Evolutionary conservation across 192 early-diverging fungal genomes (phyloP).

Genomic region (Coemansia guatemalensis): DNA sequence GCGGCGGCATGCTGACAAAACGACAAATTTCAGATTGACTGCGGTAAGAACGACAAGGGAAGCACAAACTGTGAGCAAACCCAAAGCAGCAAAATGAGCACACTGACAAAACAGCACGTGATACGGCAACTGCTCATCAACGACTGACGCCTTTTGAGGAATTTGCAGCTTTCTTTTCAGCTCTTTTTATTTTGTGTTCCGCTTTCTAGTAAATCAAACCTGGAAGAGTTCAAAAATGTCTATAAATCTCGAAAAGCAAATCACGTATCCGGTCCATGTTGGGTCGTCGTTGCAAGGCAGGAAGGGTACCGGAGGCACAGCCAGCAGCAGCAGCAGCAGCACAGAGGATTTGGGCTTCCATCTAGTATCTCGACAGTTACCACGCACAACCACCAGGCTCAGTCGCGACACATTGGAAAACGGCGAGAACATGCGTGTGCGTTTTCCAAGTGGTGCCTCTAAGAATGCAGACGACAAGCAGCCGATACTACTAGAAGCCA

Average conservation of each 20-base stretch:
- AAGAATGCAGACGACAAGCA: conserved; percentile 5
- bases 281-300: conserved; percentile 24
- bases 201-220: conserved; percentile 3
- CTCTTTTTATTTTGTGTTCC: conserved; percentile 6
- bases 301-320: neutral
- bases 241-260: conserved; percentile 44
- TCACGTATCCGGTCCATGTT: conserved; percentile 29
- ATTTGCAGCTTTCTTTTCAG: neutral
- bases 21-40: neutral
- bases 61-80: neutral
- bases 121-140: neutral
- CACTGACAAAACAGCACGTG: neutral
- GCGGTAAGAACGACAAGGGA: neutral
- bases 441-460: conserved; percentile 8
- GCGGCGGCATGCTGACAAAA: conserved; percentile 23
- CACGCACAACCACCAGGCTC: conserved; percentile 42
- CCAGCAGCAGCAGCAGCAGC: conserved; percentile 1
- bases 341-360: conserved; percentile 25
- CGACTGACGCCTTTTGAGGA: no score
- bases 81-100: neutral
- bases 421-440: conserved; percentile 24
- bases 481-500: conserved; percentile 29
- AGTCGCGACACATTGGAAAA: conserved; percentile 45
- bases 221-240: conserved; percentile 25
- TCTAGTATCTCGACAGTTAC: conserved; percentile 38